Conservation (phyloP, 1,139 yeast genomes). For the Pichia sp. region DNA sequence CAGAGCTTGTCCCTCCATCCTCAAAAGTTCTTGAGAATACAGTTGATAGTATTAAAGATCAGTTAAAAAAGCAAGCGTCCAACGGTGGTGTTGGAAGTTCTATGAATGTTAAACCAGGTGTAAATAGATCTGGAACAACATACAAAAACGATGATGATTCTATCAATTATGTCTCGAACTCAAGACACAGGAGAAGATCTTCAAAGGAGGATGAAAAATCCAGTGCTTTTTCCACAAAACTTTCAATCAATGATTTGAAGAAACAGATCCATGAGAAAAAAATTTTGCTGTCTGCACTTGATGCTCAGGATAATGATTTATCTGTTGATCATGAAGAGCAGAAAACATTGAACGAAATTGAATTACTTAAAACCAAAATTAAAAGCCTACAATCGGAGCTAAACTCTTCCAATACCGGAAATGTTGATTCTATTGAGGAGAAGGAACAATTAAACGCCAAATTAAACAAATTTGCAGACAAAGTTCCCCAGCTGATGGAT, state of each 20-base stretch:
- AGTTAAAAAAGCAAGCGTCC: conserved; percentile 33
- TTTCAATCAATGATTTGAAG: conserved; percentile 48
- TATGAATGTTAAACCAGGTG: conserved; percentile 16
- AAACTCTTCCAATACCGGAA: conserved; percentile 28
- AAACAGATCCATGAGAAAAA: conserved; percentile 66
- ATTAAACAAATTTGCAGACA: conserved; percentile 56
- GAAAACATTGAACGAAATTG: conserved; percentile 48
- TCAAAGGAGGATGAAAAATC: conserved; percentile 10
- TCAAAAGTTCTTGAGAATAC: conserved; percentile 53
- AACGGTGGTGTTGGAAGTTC: conserved; percentile 21
- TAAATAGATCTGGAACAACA: conserved; percentile 48
- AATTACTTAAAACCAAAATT: conserved; percentile 59
- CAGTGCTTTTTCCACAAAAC: conserved; percentile 21
- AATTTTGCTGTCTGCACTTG: conserved; percentile 66
- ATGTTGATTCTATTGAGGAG: conserved; percentile 30
- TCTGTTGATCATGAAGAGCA: conserved; percentile 25
- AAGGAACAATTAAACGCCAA: conserved; percentile 45
- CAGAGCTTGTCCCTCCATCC: conserved; percentile 77
- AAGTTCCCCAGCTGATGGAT: conserved; percentile 63
- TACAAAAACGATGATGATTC: conserved; percentile 66
- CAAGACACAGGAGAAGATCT: conserved; percentile 50
- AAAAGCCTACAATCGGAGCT: conserved; percentile 44
- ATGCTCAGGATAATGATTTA: conserved; percentile 56
- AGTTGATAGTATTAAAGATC: conserved; percentile 48
- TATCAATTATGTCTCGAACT: conserved; percentile 59